phyloP scores from a whole-genome alignment of 2,329 filamentous ascomycete genomes.

The Akanthomyces uredinophilus region DNA sequence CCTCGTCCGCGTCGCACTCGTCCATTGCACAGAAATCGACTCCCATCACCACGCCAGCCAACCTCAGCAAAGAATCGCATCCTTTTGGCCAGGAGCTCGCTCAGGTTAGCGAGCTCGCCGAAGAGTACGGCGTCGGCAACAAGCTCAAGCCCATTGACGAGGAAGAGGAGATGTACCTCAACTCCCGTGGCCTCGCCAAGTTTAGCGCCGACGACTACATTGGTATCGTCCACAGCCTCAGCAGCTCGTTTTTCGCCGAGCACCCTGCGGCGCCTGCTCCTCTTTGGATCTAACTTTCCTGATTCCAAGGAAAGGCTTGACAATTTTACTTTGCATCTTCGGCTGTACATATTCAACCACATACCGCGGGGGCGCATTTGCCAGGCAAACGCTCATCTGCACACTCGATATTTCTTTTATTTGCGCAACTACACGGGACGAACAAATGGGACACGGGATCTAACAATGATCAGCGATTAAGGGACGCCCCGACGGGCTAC shows the following conservation, averaged over 20 bases:
- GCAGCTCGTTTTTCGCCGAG: conserved; percentile 54
- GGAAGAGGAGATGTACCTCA: conserved; percentile 64
- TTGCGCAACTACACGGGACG: conserved; percentile 8
- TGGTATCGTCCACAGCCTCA: conserved; percentile 67
- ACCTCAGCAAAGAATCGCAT: conserved; percentile 42
- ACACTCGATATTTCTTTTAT: not conserved
- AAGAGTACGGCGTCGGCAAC: conserved; percentile 70
- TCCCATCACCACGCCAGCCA: conserved; percentile 15
- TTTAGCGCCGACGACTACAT: conserved; percentile 81
- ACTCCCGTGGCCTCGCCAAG: conserved; percentile 63
- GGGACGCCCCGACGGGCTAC: not conserved
- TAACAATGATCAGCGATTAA: not conserved
- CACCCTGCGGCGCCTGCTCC: conserved; percentile 29
- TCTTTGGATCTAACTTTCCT: conserved; percentile 46
- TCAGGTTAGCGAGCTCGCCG: conserved; percentile 86
- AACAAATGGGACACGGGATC: conserved; percentile 4
- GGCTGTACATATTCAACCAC: conserved; percentile 28
- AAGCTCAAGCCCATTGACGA: conserved; percentile 61
- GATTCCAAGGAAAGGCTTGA: not conserved
- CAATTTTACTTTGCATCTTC: conserved; percentile 18
- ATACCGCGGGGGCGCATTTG: conserved; percentile 4
- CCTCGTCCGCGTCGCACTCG: conserved; percentile 43
- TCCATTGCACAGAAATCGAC: conserved; percentile 27
- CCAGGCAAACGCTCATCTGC: conserved; percentile 1
- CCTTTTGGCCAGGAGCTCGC: conserved; percentile 88